phyloP scores from a whole-genome alignment of 768 basidiomycete species.

The Suillus fuscotomentosus region DNA sequence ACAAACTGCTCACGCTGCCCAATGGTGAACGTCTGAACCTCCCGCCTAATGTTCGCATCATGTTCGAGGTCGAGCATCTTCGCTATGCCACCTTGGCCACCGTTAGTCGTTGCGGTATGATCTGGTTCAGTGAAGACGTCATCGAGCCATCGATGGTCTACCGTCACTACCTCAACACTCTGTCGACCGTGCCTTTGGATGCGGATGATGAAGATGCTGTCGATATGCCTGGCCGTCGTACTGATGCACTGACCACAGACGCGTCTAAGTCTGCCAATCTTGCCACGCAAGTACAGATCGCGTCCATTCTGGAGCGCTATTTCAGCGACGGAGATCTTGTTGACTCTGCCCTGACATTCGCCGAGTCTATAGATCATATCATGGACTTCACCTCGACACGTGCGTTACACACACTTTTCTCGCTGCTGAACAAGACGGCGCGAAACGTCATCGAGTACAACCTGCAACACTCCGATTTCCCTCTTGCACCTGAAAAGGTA shows the following conservation, averaged over 20 bases:
- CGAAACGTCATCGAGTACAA: constrained; percentile 96
- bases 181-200: constrained; percentile 75
- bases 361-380: constrained; percentile 90
- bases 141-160: constrained; percentile 91
- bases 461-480: constrained; percentile 92
- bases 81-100: constrained; percentile 97
- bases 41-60: constrained; percentile 95
- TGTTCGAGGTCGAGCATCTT: constrained; percentile 99
- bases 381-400: constrained; percentile 97
- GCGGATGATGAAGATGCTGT: constrained; percentile 82
- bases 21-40: constrained; percentile 98
- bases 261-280: constrained; percentile 60
- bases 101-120: constrained; percentile 99
- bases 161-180: constrained; percentile 78
- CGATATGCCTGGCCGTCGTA: constrained; percentile 62
- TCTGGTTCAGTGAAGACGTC: constrained; percentile 99
- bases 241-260: constrained; percentile 45
- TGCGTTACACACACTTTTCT: constrained; percentile 94
- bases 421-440: constrained; percentile 92
- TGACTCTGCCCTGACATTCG: constrained; percentile 71
- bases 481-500: constrained; percentile 76
- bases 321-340: constrained; percentile 85
- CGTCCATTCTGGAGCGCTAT: constrained; percentile 73
- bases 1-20: constrained; percentile 94
- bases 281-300: constrained; percentile 72